Evolutionary conservation across 495 filamentous ascomycete species (phyloP).

Genomic region (Emericellopsis terricola): DNA sequence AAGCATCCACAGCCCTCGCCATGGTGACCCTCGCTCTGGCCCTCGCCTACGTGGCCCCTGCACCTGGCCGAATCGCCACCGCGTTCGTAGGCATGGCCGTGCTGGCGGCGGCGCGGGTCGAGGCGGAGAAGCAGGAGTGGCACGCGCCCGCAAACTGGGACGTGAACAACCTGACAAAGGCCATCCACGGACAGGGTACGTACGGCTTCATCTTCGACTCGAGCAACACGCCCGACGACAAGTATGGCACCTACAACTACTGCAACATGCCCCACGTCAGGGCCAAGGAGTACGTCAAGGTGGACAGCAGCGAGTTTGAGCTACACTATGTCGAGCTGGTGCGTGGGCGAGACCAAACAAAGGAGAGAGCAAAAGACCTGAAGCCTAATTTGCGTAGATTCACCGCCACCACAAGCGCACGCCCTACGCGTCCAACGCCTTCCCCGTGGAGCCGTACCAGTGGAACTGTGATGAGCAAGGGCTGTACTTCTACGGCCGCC

Average conservation of each 20-base stretch:
- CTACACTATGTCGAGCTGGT: slow-evolving; percentile 51
- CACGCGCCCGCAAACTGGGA: background rate
- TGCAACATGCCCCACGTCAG: slow-evolving; percentile 67
- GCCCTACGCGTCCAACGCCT: slow-evolving; percentile 48
- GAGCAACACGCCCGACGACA: slow-evolving; percentile 25
- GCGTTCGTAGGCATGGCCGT: too few species aligned
- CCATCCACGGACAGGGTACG: slow-evolving; percentile 30
- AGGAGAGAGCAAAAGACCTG: too few species aligned
- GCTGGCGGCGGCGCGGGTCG: background rate
- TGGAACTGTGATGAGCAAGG: slow-evolving; percentile 46
- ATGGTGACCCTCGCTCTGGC: too few species aligned
- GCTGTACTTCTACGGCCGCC: slow-evolving; percentile 42
- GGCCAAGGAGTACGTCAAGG: slow-evolving; percentile 31
- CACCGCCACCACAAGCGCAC: slow-evolving; percentile 61
- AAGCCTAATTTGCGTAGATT: slow-evolving; percentile 32
- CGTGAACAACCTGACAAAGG: slow-evolving; percentile 37
- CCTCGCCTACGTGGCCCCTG: too few species aligned
- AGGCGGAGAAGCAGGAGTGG: background rate
- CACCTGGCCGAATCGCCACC: too few species aligned
- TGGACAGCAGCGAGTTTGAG: slow-evolving; percentile 23
- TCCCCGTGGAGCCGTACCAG: slow-evolving; percentile 42
- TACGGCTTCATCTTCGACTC: slow-evolving; percentile 49
- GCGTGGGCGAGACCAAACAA: too few species aligned
- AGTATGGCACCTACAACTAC: slow-evolving; percentile 47
- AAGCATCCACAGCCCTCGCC: too few species aligned